phyloP scores from a whole-genome alignment of 768 basidiomycete species.

The Agaricus subrufescens region DNA sequence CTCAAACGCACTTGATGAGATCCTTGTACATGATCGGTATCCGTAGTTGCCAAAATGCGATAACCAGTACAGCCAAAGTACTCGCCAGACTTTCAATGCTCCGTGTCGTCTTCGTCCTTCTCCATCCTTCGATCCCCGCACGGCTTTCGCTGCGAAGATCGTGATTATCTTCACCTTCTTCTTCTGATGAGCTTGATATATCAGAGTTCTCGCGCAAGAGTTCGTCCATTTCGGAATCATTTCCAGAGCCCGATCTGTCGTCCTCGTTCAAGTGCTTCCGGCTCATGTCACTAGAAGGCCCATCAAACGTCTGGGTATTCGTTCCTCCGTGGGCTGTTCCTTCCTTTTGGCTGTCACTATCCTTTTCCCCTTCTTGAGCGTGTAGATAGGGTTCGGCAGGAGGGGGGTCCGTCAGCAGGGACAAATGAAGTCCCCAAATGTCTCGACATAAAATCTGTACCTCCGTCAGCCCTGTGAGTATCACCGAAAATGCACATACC shows the following conservation, averaged over 20 bases:
- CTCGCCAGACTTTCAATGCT: constrained; percentile 35
- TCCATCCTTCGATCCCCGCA: constrained; percentile 19
- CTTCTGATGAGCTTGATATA: constrained; percentile 15
- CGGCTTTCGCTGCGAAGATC: constrained; percentile 16
- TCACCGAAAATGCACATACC: constrained; percentile 30
- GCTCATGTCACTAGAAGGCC: neutral
- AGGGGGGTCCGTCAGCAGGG: constrained; percentile 53
- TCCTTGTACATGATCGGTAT: constrained; percentile 75
- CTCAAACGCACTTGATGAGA: constrained; percentile 54
- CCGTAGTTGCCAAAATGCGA: constrained; percentile 78
- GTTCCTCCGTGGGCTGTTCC: neutral
- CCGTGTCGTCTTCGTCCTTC: constrained; percentile 19
- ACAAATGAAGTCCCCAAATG: constrained; percentile 75
- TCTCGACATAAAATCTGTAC: constrained; percentile 68
- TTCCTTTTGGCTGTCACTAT: constrained; percentile 3
- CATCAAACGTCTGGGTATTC: neutral
- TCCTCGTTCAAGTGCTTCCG: constrained; percentile 4
- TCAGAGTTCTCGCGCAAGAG: constrained; percentile 14
- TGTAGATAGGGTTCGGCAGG: constrained; percentile 55
- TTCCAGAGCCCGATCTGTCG: constrained; percentile 6
- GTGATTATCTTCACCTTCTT: constrained; percentile 12
- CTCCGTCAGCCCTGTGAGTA: neutral
- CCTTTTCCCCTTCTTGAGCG: constrained; percentile 25
- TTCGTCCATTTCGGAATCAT: constrained; percentile 15
- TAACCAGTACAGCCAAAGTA: constrained; percentile 62